These are phyloP conservation scores for Cercospora citrullina DNA, from an alignment of 2,329 filamentous ascomycete genomes.

Conservation along the genomic window DNA sequence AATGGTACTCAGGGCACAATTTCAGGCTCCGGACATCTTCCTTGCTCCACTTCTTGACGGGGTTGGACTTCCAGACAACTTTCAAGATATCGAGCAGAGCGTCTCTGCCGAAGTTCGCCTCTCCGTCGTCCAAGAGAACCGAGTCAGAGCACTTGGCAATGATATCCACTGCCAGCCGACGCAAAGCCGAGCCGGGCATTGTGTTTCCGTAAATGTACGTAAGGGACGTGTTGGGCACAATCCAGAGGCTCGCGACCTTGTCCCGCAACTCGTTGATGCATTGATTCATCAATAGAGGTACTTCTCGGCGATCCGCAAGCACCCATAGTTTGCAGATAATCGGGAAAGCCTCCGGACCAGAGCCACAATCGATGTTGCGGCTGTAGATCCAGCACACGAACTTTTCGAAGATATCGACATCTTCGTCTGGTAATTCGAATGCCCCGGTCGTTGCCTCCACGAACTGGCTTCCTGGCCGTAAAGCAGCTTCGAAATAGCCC, in stretches of 20 bases:
- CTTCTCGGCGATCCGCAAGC: conserved; percentile 16
- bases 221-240: neutral
- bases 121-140: too few species aligned
- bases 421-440: too few species aligned
- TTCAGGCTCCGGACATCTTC: neutral
- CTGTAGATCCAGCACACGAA: too few species aligned
- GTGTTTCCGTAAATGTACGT: conserved; percentile 14
- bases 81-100: neutral
- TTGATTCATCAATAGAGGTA: conserved; percentile 20
- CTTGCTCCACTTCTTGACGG: neutral
- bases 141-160: too few species aligned
- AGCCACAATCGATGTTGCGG: too few species aligned
- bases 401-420: too few species aligned
- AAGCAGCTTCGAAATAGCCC: too few species aligned
- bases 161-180: neutral
- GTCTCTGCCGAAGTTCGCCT: too few species aligned
- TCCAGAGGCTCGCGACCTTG: neutral
- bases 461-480: too few species aligned
- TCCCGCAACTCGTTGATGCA: conserved; percentile 4
- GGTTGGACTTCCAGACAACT: neutral
- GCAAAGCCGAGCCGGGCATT: neutral
- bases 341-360: too few species aligned
- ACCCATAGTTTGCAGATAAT: conserved; percentile 9
- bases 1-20: neutral
- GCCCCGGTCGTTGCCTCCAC: too few species aligned